These are phyloP conservation scores for Ailanthus altissimus DNA, from an alignment of 345 rosid genomes.

Conservation along the genomic window DNA sequence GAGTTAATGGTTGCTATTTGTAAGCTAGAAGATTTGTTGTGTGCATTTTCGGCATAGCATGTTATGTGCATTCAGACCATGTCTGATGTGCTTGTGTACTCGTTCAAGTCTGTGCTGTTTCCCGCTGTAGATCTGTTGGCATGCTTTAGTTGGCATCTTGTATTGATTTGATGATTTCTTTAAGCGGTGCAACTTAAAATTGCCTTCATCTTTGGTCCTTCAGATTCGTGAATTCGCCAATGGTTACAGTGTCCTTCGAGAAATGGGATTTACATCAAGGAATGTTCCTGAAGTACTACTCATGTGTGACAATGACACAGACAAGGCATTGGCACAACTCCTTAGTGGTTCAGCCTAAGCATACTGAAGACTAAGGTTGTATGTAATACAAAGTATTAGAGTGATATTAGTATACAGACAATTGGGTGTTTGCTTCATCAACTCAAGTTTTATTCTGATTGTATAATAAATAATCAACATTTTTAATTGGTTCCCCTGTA, in stretches of 20 bases:
- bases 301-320: slow-evolving; percentile 69
- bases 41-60: not conserved
- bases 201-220: not conserved
- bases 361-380: not conserved
- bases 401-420: not conserved
- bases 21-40: not conserved
- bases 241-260: slow-evolving; percentile 56
- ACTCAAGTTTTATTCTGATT: not conserved
- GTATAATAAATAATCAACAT: not conserved
- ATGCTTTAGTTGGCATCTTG: not conserved
- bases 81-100: not conserved
- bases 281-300: slow-evolving; percentile 62
- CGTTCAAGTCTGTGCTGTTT: not conserved
- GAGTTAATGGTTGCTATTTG: not conserved
- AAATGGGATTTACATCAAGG: slow-evolving; percentile 83
- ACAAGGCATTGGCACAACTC: slow-evolving; percentile 74
- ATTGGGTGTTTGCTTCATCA: not conserved
- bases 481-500: not conserved
- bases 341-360: slow-evolving; percentile 46
- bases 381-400: not conserved
- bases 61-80: not conserved
- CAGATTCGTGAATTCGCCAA: slow-evolving; percentile 74
- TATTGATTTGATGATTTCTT: not conserved
- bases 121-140: not conserved
- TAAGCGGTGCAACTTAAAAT: not conserved